phyloP scores from a whole-genome alignment of 1,284 basidiomycete species.

The Cryptococcus wingfieldii region DNA sequence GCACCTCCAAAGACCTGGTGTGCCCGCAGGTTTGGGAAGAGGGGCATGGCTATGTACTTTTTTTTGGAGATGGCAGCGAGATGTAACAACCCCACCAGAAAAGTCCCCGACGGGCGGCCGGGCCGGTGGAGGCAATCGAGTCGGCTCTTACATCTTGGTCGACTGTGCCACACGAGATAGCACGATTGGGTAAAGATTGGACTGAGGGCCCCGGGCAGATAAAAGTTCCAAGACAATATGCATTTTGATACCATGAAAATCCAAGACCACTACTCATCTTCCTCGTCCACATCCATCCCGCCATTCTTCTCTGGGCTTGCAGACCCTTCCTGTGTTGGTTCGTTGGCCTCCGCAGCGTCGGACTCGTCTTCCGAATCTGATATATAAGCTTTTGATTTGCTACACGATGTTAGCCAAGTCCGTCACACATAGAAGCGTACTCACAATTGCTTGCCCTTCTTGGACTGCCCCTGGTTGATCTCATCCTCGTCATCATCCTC shows the following conservation, averaged over 20 bases:
- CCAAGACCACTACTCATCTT: neutral
- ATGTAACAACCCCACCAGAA: too few relatives aligned
- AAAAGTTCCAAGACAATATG: neutral
- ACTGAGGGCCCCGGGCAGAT: too few relatives aligned
- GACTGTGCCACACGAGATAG: too few relatives aligned
- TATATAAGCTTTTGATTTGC: conserved; percentile 47
- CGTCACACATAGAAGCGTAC: conserved; percentile 5
- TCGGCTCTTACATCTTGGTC: too few relatives aligned
- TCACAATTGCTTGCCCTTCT: conserved; percentile 38
- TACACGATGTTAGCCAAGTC: conserved; percentile 7
- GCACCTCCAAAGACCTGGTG: conserved; percentile 78
- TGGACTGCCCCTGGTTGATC: conserved; percentile 16
- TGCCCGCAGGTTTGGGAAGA: conserved; percentile 69
- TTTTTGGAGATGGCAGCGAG: too few relatives aligned
- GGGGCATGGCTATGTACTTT: conserved; percentile 41
- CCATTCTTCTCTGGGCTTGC: conserved; percentile 23
- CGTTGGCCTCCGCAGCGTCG: conserved; percentile 6
- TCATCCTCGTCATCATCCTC: conserved; percentile 33
- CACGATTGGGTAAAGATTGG: too few relatives aligned
- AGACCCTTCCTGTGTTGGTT: conserved; percentile 10
- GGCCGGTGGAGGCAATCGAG: too few relatives aligned
- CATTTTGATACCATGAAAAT: neutral
- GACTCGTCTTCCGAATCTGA: conserved; percentile 40
- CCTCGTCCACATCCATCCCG: conserved; percentile 2
- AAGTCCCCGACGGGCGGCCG: too few relatives aligned